Evolutionary conservation across 495 filamentous ascomycete species (phyloP).

Genomic region (Daldinia loculata): DNA sequence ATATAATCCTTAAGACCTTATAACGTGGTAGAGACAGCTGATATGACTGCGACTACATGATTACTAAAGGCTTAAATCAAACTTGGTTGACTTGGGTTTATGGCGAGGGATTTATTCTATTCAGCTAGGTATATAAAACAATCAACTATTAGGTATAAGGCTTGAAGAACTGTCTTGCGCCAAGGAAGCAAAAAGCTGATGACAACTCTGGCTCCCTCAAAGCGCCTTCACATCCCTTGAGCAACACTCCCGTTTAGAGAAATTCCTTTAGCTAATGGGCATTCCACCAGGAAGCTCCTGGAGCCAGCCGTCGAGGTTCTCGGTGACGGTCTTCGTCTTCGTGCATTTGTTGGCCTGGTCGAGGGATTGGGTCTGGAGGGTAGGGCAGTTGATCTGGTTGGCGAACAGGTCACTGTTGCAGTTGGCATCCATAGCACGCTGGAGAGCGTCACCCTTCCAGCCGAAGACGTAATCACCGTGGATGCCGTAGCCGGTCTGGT

Average conservation of each 20-base stretch:
- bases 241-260: not conserved
- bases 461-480: slow-evolving; percentile 58
- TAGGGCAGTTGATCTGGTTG: slow-evolving; percentile 51
- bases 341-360: slow-evolving; percentile 51
- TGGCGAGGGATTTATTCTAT: slow-evolving; percentile 10
- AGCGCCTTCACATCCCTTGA: not conserved
- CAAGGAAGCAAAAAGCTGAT: not conserved
- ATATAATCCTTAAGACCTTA: too few species aligned
- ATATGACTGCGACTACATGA: too few species aligned
- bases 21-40: too few species aligned
- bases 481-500: slow-evolving; percentile 53
- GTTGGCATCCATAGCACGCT: slow-evolving; percentile 51
- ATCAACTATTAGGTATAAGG: slow-evolving; percentile 19
- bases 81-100: too few species aligned
- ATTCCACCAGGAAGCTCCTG: slow-evolving; percentile 45
- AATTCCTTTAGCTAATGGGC: slow-evolving; percentile 33
- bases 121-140: slow-evolving; percentile 6
- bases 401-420: slow-evolving; percentile 50
- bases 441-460: slow-evolving; percentile 56
- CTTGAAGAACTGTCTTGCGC: not conserved
- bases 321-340: slow-evolving; percentile 45
- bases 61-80: too few species aligned
- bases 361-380: slow-evolving; percentile 49
- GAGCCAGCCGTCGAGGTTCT: slow-evolving; percentile 48
- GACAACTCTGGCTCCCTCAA: not conserved